These are phyloP conservation scores for Penicillium fuscoglaucum DNA, from an alignment of 2,329 filamentous ascomycete species.

Conservation along the genomic window DNA sequence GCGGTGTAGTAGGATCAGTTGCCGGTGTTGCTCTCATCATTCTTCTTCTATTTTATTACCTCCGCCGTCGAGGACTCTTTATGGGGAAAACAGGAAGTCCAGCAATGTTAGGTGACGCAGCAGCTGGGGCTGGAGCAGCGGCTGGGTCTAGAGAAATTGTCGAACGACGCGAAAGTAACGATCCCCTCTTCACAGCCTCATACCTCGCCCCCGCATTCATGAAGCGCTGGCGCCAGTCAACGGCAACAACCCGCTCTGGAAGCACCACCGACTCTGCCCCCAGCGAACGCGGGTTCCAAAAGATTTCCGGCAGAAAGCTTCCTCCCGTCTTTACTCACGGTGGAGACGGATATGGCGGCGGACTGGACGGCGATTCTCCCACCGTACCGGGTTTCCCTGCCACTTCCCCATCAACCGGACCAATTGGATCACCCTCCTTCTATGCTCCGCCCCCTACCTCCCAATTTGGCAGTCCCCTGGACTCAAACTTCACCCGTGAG, in stretches of 20 bases:
- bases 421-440: constrained; percentile 22
- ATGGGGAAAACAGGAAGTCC: constrained; percentile 21
- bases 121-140: neutral
- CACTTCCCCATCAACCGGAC: constrained; percentile 27
- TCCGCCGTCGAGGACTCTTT: constrained; percentile 54
- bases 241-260: constrained; percentile 36
- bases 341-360: constrained; percentile 49
- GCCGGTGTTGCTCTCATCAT: constrained; percentile 58
- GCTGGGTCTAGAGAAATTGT: constrained; percentile 34
- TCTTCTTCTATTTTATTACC: constrained; percentile 30
- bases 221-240: constrained; percentile 44
- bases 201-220: constrained; percentile 43
- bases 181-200: constrained; percentile 41
- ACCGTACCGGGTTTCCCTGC: constrained; percentile 28
- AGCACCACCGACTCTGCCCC: constrained; percentile 35
- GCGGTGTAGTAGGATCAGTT: constrained; percentile 63
- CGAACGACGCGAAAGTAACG: constrained; percentile 40
- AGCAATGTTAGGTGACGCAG: constrained; percentile 29
- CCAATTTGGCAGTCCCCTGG: constrained; percentile 34
- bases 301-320: constrained; percentile 51
- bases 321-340: constrained; percentile 48
- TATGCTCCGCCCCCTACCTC: constrained; percentile 31
- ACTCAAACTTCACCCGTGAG: constrained; percentile 35
- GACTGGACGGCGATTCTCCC: constrained; percentile 34
- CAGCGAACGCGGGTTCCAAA: constrained; percentile 52